Conservation (phyloP, 306 rosid species). For the Canavalia gladiata region DNA sequence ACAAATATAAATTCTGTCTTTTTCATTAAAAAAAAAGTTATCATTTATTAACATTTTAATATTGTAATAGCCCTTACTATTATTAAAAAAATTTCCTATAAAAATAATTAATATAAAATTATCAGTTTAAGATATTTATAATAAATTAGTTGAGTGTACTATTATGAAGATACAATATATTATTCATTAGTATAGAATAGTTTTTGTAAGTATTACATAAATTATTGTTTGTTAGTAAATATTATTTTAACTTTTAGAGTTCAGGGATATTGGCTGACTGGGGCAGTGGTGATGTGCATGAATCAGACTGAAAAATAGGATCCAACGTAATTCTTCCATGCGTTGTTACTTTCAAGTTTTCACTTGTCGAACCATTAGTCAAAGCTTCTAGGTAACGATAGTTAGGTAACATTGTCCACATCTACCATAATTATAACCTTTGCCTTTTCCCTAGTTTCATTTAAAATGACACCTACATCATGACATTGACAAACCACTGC, state of each 20-base stretch:
- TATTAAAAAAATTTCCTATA: too few species aligned
- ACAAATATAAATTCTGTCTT: too few species aligned
- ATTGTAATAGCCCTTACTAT: too few species aligned
- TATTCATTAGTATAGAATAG: too few species aligned
- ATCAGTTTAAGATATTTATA: too few species aligned
- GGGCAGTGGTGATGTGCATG: not conserved
- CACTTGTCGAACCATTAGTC: not conserved
- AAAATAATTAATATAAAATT: too few species aligned
- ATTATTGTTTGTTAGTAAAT: too few species aligned
- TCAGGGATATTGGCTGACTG: not conserved
- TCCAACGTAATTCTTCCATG: not conserved
- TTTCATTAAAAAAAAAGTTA: too few species aligned
- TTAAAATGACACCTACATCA: not conserved
- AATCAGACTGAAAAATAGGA: not conserved
- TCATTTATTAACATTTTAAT: too few species aligned
- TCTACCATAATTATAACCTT: not conserved
- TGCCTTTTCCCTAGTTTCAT: not conserved
- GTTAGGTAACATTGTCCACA: not conserved
- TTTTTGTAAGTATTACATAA: too few species aligned
- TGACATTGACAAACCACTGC: not conserved
- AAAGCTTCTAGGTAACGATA: not conserved
- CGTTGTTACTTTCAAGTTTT: not conserved
- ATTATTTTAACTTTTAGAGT: not conserved
- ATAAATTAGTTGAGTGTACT: too few species aligned
- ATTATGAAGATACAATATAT: too few species aligned